Evolutionary conservation across 495 filamentous ascomycete species (phyloP), one percentile per base, ranked within the genome.

Genomic region (Lophiotrema nucula): DNA sequence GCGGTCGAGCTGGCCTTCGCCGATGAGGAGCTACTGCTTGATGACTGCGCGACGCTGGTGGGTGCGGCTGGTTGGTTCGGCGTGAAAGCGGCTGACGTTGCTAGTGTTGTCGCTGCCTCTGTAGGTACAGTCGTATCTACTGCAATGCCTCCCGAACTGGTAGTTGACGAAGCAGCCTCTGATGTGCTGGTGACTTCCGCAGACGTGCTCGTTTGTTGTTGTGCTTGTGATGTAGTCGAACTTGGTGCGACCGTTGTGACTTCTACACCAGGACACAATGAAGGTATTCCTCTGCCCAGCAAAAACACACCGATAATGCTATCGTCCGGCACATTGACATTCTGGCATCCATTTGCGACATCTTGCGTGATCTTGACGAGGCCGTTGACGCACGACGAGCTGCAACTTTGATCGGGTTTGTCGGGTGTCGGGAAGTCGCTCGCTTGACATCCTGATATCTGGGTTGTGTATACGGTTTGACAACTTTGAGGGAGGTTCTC

Each of bases 241-340:
- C 24, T 16, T 42, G 35, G 2, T 13, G 21, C 50, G 19, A 35
- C 19, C 38, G 54, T 64, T 1, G 51, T 53, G 3, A 67, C 48
- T 12, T 22, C 22, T 1, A 58, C 47, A 24, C 44, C 43, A 10
- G 23, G 37, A 31, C 65, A 67, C 27, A 67, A 33, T n/a, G 47
- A 24, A 0, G 45, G 50, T 19, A 64, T 50, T 31, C 65, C 65
- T 6, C 18, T 8, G 18, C 65, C 60, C 4, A 39, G 28, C 1
- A 64, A 43, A 38, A 67, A 67, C 0, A 64, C 52, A 1, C 60
- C 60, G 13, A 67, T 50, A 31, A 67, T 61, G 25, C 42, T 46
- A 4, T 31, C 51, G 16, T 60, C 60, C n/a, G 56, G 37, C 4
- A 64, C 65, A 33, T 61, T 47, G 22, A 41, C 60, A 22, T 39